Evolutionary conservation across 2,329 filamentous ascomycete genomes (phyloP).

Genomic region (Pseudopithomyces maydicus): DNA sequence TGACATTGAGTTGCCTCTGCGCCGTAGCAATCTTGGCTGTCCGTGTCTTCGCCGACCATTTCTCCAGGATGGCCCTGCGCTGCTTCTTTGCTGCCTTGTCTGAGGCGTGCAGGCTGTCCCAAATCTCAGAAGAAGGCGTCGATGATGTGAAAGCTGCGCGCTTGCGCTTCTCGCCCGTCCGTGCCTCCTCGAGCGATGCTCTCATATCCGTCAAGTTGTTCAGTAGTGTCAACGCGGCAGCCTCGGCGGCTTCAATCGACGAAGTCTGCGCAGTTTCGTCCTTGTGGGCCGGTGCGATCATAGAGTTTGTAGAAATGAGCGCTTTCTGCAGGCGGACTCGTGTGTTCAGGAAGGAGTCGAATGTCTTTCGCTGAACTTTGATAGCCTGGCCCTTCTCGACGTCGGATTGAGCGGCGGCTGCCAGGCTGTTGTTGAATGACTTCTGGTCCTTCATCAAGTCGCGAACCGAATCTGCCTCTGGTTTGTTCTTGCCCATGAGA

Average conservation of each 20-base stretch:
- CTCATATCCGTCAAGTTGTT: slow-evolving; percentile 77
- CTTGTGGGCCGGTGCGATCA: slow-evolving; percentile 28
- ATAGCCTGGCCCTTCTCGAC: slow-evolving; percentile 85
- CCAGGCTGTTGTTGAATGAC: slow-evolving; percentile 66
- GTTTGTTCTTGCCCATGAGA: slow-evolving; percentile 42
- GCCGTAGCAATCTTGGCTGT: slow-evolving; percentile 58
- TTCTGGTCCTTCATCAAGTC: slow-evolving; percentile 71
- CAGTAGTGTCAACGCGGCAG: slow-evolving; percentile 83
- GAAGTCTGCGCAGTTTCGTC: slow-evolving; percentile 50
- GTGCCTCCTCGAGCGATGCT: slow-evolving; percentile 60
- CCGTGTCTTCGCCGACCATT: slow-evolving; percentile 85
- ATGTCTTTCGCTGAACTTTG: slow-evolving; percentile 81
- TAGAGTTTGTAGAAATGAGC: slow-evolving; percentile 77
- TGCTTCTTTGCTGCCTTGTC: slow-evolving; percentile 65
- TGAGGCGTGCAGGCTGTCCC: slow-evolving; percentile 70
- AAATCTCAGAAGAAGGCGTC: slow-evolving; percentile 69
- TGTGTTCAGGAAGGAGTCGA: slow-evolving; percentile 86
- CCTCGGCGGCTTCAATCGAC: slow-evolving; percentile 76
- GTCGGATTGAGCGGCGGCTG: slow-evolving; percentile 74
- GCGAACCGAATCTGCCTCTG: slow-evolving; percentile 58
- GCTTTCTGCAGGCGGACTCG: slow-evolving; percentile 94
- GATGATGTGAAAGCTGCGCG: slow-evolving; percentile 55
- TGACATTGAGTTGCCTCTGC: slow-evolving; percentile 64
- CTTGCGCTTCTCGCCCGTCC: slow-evolving; percentile 66
- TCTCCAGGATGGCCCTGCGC: slow-evolving; percentile 77